Conservation (phyloP, 2,329 filamentous ascomycete genomes). For the Trichoderma harzianum region DNA sequence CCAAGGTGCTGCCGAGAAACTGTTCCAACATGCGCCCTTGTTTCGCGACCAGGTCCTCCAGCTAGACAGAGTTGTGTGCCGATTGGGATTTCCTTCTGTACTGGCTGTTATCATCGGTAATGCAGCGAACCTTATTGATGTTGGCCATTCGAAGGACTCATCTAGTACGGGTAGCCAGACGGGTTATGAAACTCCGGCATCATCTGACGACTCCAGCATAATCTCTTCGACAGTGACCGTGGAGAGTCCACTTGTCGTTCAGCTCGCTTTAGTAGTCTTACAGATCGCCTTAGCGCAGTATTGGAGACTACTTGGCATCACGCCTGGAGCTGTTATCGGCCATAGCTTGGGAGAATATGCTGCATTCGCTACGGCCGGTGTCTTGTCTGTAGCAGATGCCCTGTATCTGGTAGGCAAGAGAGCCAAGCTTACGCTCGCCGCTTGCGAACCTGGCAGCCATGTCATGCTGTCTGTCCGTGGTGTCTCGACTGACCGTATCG, state of each 20-base stretch:
- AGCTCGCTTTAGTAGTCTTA: neutral
- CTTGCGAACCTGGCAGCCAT: conserved; percentile 65
- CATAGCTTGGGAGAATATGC: conserved; percentile 44
- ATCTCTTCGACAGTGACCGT: neutral
- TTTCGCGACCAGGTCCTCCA: conserved; percentile 41
- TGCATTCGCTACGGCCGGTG: conserved; percentile 63
- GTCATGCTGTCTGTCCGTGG: conserved; percentile 52
- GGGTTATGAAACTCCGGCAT: conserved; percentile 31
- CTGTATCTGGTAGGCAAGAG: conserved; percentile 69
- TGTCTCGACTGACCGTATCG: conserved; percentile 52
- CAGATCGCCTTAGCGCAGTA: conserved; percentile 56
- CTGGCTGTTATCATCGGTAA: neutral
- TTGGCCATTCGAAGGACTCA: neutral
- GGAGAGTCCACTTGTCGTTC: neutral
- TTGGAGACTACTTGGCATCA: conserved; percentile 51
- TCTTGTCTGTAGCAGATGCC: conserved; percentile 68
- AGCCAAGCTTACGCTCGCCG: conserved; percentile 61
- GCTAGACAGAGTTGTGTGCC: conserved; percentile 49
- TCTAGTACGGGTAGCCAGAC: neutral
- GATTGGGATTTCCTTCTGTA: neutral
- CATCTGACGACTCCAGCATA: neutral
- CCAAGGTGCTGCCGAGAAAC: conserved; percentile 44
- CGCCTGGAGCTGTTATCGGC: conserved; percentile 54
- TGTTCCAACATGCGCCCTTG: conserved; percentile 44
- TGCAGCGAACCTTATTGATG: neutral